Base-by-base conservation (phyloP, 2,329 filamentous ascomycete species). In the Zymoseptoria pseudotritici region DNA sequence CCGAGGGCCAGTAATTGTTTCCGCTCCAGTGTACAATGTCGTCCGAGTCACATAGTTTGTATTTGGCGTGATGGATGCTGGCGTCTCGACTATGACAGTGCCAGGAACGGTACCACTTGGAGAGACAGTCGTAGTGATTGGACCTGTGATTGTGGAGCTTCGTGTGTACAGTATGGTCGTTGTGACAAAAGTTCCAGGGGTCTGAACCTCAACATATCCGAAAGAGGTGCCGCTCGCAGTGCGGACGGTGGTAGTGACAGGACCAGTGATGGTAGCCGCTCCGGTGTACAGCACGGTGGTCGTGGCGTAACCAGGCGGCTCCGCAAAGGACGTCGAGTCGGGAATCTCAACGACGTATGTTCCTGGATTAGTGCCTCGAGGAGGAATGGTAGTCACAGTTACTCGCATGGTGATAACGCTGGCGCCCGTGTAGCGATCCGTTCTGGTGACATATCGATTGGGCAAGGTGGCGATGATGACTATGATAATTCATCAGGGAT, bases 271-370 rank as follows among this genome's bases (percentile, higher is more conserved):
- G 2, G 26, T 17, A 17, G 22, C 19, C n/a, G 21, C 46, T 2
- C 57, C 59, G 1, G 57, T 59, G 17, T 59, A 61, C 9, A 52
- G 13, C 10, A 54, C 49, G 8, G 57, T 62, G 7, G 51, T 53
- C 26, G 58, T 62, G 20, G 51, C 24, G 57, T 46, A 57, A 54
- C 49, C 31, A 1, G 19, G 11, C 3, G 57, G 53, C 46, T n/a
- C 24, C 11, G n/a, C 13, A 17, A 42, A 13, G 19, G 58, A 22
- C 17, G 53, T 59, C 13, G 55, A 53, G 17, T 58, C 56, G 58
- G 59, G 59, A 19, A 57, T 61, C 57, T 58, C 53, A 55, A 63
- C 52, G 17, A 58, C 49, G 20, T 58, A 31, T 6, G 53, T 58
- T 3, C 60, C 60, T 13, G 59, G 50, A 9, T 19, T 42, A 8